Percentiles rank a stretch among this genome's conserved stretches.
phyloP scores from a whole-genome alignment of 176 grass and related monocot species.

The Saccharum officinarum region DNA sequence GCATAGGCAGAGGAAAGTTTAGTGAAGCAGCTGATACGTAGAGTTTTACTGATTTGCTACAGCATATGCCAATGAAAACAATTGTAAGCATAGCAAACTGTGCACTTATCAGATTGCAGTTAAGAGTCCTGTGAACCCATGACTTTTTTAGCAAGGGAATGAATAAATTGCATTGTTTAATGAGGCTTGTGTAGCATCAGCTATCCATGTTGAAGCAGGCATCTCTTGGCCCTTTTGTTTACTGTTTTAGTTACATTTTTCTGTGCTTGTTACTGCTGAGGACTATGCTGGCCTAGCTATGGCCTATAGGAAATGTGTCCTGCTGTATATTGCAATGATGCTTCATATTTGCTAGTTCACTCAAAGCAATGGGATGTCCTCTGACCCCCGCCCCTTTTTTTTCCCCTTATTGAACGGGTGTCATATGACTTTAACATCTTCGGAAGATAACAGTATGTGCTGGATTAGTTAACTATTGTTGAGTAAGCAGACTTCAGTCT shows the following conservation, averaged over 20 bases:
- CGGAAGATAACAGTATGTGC: constrained; percentile 8
- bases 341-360: constrained; percentile 23
- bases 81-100: neutral
- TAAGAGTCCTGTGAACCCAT: neutral
- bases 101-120: constrained; percentile 8
- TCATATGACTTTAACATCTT: constrained; percentile 10
- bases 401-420: neutral
- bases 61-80: neutral
- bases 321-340: neutral
- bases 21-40: constrained; percentile 12
- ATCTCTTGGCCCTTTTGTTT: neutral
- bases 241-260: neutral
- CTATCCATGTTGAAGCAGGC: neutral
- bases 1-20: neutral
- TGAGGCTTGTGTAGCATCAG: neutral
- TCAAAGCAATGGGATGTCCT: constrained; percentile 27
- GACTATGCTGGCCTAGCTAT: constrained; percentile 17
- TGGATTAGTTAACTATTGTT: constrained; percentile 6
- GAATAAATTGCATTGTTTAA: neutral
- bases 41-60: neutral
- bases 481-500: constrained; percentile 9
- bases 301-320: neutral
- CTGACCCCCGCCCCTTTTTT: neutral
- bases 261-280: neutral
- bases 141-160: constrained; percentile 9